Percentiles rank a stretch among this genome's conserved stretches.
Evolutionary conservation across 2,329 filamentous ascomycete genomes (phyloP).

Genomic region (Aspergillus spinulosporus): DNA sequence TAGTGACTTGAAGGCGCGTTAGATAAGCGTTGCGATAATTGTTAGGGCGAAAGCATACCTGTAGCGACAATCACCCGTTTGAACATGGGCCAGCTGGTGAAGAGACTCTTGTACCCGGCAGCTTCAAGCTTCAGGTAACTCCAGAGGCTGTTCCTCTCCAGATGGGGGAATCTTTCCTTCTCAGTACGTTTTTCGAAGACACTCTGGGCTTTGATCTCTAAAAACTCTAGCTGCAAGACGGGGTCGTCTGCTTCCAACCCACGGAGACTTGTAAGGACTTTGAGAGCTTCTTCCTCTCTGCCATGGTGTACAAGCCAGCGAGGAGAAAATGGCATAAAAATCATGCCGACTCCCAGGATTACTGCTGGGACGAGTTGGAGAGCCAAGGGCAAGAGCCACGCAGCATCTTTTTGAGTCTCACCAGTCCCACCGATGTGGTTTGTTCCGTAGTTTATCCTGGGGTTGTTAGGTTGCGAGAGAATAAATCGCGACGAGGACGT

Average conservation of each 20-base stretch:
- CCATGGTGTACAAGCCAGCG: constrained; percentile 70
- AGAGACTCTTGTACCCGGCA: constrained; percentile 26
- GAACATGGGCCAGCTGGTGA: constrained; percentile 38
- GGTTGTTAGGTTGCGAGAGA: neutral
- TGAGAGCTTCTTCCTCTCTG: constrained; percentile 66
- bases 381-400: constrained; percentile 73
- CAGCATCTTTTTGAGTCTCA: constrained; percentile 60
- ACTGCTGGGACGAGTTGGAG: constrained; percentile 69
- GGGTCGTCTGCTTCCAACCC: constrained; percentile 63
- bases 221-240: constrained; percentile 70
- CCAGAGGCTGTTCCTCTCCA: constrained; percentile 40
- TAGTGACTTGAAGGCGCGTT: constrained; percentile 1
- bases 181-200: constrained; percentile 71
- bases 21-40: neutral
- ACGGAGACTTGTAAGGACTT: constrained; percentile 65
- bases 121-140: constrained; percentile 61
- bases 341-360: constrained; percentile 66
- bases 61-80: constrained; percentile 35
- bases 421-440: constrained; percentile 68
- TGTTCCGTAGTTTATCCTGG: constrained; percentile 44
- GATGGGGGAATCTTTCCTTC: constrained; percentile 65
- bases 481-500: neutral
- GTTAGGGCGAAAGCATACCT: constrained; percentile 37
- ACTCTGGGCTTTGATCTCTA: constrained; percentile 75
- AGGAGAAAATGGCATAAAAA: constrained; percentile 75